Base-by-base conservation (phyloP, 2,329 filamentous ascomycete species). In the Beauveria sp. region DNA sequence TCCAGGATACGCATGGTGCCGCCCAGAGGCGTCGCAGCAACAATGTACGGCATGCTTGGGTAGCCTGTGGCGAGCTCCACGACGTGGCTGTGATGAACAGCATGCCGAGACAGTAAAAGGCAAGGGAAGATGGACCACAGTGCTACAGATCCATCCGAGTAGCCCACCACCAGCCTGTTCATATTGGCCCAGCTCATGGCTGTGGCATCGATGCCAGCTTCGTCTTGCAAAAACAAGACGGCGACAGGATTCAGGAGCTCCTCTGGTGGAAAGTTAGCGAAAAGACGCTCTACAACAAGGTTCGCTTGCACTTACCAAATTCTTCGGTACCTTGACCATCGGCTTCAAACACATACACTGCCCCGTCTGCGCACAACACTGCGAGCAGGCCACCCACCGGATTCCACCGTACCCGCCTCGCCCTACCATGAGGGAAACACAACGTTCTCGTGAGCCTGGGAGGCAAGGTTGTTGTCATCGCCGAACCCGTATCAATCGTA, bases 11-110 rank as follows among this genome's bases (percentile, higher is more conserved):
- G 81, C 24, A 78, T 72, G 24, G 79, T 76, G 58, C 83, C 83
- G 22, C 81, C 81, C 16, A 85, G 74, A 0, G 83, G 82, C 4
- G 78, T 75, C 1, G 82, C 83, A 7, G 80, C 78, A n/a, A 86
- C 73, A 9, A 84, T 68, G 64, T 81, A 82, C 0, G 83, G 83
- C 61, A 81, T 73, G 1, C 82, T 81, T 4, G 83, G 83, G 64
- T 83, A 85, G 22, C 77, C 81, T 0, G 81, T 81, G 62, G 77
- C 76, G 38, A 86, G 76, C 65, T 85, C 81, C 63, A 85, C 75
- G 4, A 86, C 74, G 58, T 77, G 72, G 54, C 77, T 82, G 63
- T 79, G 77, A 66, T 86, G 83, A n/a, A 81, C 73, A 5, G 79
- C 75, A 54, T 82, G 77, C 2, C 83, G 78, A 47, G 78, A 78